phyloP scores from a whole-genome alignment of 495 filamentous ascomycete genomes.

The Paragyromitra xinjiangensis region DNA sequence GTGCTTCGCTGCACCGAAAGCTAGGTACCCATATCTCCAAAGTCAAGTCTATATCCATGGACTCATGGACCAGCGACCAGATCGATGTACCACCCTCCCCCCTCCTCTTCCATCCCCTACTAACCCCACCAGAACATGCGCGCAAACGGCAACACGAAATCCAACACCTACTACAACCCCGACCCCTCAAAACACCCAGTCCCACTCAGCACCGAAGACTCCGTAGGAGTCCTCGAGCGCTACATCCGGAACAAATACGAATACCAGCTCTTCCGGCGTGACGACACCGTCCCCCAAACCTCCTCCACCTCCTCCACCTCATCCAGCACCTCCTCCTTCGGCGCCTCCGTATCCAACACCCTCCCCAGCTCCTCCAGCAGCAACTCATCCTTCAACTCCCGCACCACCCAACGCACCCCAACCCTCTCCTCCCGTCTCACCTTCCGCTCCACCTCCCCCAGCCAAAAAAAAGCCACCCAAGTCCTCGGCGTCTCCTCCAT shows the following conservation, averaged over 20 bases:
- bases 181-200: conserved; percentile 79
- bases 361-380: conserved; percentile 62
- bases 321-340: conserved; percentile 53
- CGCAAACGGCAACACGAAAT: conserved; percentile 81
- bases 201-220: conserved; percentile 88
- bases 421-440: conserved; percentile 27
- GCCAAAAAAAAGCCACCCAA: conserved; percentile 50
- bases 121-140: conserved; percentile 77
- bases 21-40: conserved; percentile 97
- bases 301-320: conserved; percentile 60
- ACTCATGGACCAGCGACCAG: conserved; percentile 93
- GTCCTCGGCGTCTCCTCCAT: conserved; percentile 48
- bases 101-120: conserved; percentile 31
- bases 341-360: conserved; percentile 20
- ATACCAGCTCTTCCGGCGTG: conserved; percentile 66
- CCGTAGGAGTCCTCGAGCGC: conserved; percentile 89
- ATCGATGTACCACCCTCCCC: conserved; percentile 75
- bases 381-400: conserved; percentile 57
- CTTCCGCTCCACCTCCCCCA: conserved; percentile 42
- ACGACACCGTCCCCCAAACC: conserved; percentile 53
- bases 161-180: conserved; percentile 89
- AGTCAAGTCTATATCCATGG: conserved; percentile 98
- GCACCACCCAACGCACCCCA: conserved; percentile 35
- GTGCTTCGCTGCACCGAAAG: conserved; percentile 93
- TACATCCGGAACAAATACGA: conserved; percentile 96